Base-by-base conservation (phyloP, 1,284 basidiomycete genomes). In the Pseudozyma thailandica region DNA sequence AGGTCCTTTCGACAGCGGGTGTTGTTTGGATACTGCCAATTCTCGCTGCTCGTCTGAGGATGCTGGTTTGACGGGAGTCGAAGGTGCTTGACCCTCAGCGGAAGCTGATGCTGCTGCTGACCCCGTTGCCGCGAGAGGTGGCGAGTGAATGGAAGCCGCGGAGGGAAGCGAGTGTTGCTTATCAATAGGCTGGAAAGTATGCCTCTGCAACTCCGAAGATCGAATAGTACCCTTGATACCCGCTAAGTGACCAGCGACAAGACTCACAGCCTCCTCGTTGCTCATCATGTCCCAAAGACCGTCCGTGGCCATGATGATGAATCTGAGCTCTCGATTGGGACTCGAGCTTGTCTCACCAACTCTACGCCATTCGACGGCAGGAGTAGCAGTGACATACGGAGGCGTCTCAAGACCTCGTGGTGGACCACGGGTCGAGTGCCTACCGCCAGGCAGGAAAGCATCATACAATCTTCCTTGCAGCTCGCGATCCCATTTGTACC, bases 251-350 rank as follows among this genome's bases (percentile, higher is more conserved):
- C 79, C 79, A 3, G 80, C 79, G 8, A 82, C 84, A 21, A 99
- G 89, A 16, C 90, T 87, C 47, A 96, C 93, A 7, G 94, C 93
- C 77, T 98, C 94, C 81, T 94, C 90, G n/a, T 94, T 96, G 64
- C 91, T 91, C 54, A 98, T 87, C 73, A 91, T 87, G 84, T 99
- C 96, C 93, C 94, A 98, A 49, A 98, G 87, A 15, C 94, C 94
- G 78, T 96, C 94, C 0, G 93, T 95, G 1, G 93, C 94, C 70
- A 96, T 88, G 39, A 96, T 90, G 55, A 96, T 75, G 66, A 81
- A 82, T 44, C 74, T 63, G 28, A 82, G 70, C 61, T 82, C 75
- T 13, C 69, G 50, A 39, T 66, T 59, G 0, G 75, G 59, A 15
- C 52, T 46, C 28, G 44, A 42, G 41, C 53, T 59, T 3, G 61